phyloP scores from a whole-genome alignment of 2,329 filamentous ascomycete species.

The Coniella lustricola region DNA sequence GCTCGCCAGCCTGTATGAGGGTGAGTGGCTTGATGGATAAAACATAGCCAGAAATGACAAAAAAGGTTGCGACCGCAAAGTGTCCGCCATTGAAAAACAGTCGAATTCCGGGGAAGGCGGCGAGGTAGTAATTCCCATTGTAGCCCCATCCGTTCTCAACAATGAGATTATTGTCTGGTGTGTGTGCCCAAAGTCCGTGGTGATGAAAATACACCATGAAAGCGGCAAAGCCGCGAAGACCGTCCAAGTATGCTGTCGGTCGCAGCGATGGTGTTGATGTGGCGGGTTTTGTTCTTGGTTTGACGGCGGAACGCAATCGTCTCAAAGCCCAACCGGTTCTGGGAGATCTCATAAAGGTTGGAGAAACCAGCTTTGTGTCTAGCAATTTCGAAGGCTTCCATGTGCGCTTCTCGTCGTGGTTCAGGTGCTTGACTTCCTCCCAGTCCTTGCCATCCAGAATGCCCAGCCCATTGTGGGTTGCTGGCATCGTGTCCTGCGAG shows the following conservation, averaged over 20 bases:
- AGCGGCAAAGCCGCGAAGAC: conserved; percentile 59
- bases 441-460: conserved; percentile 29
- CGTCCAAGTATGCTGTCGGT: conserved; percentile 56
- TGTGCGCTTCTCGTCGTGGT: conserved; percentile 18
- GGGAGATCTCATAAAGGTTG: conserved; percentile 8
- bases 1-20: conserved; percentile 38
- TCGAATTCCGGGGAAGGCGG: conserved; percentile 49
- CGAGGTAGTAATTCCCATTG: conserved; percentile 40
- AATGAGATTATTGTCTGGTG: conserved; percentile 26
- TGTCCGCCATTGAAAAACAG: conserved; percentile 56
- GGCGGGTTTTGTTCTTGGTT: conserved; percentile 11
- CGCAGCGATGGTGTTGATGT: conserved; percentile 26
- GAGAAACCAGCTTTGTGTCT: conserved; percentile 22
- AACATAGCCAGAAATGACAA: conserved; percentile 52
- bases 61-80: conserved; percentile 50
- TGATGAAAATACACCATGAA: conserved; percentile 60
- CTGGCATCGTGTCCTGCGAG: conserved; percentile 23
- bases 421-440: conserved; percentile 25
- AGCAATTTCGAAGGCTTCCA: conserved; percentile 16
- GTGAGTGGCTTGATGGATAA: conserved; percentile 43
- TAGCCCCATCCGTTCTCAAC: conserved; percentile 50
- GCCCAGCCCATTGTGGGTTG: conserved; percentile 20
- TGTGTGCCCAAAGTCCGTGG: conserved; percentile 52
- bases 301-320: conserved; percentile 9
- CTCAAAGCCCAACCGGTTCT: conserved; percentile 10